Base-by-base conservation (phyloP, 2,329 filamentous ascomycete species). In the Trichocomaceae sp. region DNA sequence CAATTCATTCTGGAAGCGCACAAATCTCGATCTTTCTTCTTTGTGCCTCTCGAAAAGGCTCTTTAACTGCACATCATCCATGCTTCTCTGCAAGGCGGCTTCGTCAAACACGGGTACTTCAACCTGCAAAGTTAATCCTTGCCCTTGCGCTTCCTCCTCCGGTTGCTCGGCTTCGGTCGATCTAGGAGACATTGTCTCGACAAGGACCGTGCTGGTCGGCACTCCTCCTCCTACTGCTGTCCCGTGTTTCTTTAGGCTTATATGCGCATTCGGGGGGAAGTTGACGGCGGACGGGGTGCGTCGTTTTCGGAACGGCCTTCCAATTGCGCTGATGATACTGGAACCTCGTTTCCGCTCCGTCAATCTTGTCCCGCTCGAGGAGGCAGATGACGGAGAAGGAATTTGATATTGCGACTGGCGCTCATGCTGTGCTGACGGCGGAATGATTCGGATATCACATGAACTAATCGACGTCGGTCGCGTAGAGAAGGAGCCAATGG, bases 401-500 rank as follows among this genome's bases (percentile, higher is more conserved):
- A 47, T 20, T 2, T 47, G 51, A 12, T 47, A 44, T 15, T 33
- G 51, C 12, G 51, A 47, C 10, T 52, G 26, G 19, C 49, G 44
- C 19, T 52, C 45, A 23, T 39, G 20, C 12, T 37, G 59, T 54
- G 5, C 60, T 42, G 54, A 35, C 13, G 48, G 23, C 26, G 39
- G 26, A 46, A 53, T 31, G 9, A 53, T 31, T 17, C 61, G 66
- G 31, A 65, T 68, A 50, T 73, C 69, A 44, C 57, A 68, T 3
- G 69, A 71, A 56, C 67, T 69, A 52, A 64, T 72, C 3, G 69
- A 72, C 5, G 71, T 72, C 9, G 70, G 72, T 17, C 70, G 67
- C 7, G 71, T 73, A 5, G 70, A 73, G 5, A 68, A 59, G 6
- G 71, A 73, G 20, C 66, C 64, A 23, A 71, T 60, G 39, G 72